A percentile compares a stretch with the other conserved stretches of the same genome.
Evolutionary conservation across 1,139 yeast species (phyloP).

Genomic region (Saccharomyces pastorianus): DNA sequence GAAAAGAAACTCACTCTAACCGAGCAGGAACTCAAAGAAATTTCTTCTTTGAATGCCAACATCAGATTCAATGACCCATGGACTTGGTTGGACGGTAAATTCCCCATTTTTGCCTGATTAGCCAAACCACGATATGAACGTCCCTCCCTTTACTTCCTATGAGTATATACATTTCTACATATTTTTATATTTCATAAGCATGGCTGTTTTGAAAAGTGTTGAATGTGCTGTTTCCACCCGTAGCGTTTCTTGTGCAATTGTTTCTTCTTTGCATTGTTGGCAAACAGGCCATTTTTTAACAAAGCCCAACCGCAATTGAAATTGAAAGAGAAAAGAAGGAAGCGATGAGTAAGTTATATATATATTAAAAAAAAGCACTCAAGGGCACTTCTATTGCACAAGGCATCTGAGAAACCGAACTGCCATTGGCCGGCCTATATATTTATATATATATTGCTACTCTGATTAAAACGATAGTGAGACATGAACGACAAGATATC

Average conservation of each 20-base stretch:
- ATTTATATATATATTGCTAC: neutral
- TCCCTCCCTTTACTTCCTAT: neutral
- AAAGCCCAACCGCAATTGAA: neutral
- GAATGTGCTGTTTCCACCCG: neutral
- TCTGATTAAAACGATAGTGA: neutral
- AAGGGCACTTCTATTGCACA: too few relatives aligned
- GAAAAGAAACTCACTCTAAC: slow-evolving; percentile 44
- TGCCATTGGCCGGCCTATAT: neutral
- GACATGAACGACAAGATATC: slow-evolving; percentile 10
- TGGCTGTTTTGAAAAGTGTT: neutral
- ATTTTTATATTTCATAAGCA: neutral
- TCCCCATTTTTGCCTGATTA: slow-evolving; percentile 28
- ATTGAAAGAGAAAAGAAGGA: neutral
- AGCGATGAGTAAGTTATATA: neutral
- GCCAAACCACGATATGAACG: neutral
- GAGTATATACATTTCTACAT: neutral
- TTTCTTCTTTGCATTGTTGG: neutral
- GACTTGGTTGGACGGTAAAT: slow-evolving; percentile 44
- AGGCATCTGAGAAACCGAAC: neutral
- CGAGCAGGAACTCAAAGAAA: slow-evolving; percentile 45
- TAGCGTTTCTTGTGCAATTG: neutral
- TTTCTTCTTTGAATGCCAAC: slow-evolving; percentile 51
- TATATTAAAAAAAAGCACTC: too few relatives aligned
- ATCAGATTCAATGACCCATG: slow-evolving; percentile 84
- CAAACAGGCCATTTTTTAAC: slow-evolving; percentile 1